Evolutionary conservation across 179 eudicot species (phyloP).

Genomic region (Spinacia oleracea): DNA sequence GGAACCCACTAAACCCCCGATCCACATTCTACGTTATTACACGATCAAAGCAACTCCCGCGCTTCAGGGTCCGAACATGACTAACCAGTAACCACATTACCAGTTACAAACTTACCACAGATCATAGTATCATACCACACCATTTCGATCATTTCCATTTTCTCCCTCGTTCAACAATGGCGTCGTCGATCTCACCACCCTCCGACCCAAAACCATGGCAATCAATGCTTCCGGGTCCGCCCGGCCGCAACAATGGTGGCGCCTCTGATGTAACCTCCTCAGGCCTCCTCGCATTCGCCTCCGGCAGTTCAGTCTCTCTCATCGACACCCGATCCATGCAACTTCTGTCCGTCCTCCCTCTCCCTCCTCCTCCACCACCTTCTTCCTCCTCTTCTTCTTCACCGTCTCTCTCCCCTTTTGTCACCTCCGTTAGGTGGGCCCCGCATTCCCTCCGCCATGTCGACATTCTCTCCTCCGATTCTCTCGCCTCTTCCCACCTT

Average conservation of each 20-base stretch:
- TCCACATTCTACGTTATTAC: too few relatives aligned
- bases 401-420: constrained; percentile 66
- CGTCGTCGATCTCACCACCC: constrained; percentile 8
- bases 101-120: too few relatives aligned
- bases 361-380: constrained; percentile 58
- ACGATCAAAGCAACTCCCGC: not conserved
- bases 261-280: constrained; percentile 67
- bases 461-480: constrained; percentile 43
- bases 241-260: constrained; percentile 83
- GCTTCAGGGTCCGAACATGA: too few relatives aligned
- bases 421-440: constrained; percentile 85
- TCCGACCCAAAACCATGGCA: constrained; percentile 44
- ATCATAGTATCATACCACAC: too few relatives aligned
- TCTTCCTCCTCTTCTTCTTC: constrained; percentile 43
- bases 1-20: too few relatives aligned
- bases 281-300: constrained; percentile 82
- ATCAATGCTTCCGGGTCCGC: constrained; percentile 86
- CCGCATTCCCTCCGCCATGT: constrained; percentile 54
- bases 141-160: not conserved
- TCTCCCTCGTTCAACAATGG: not conserved
- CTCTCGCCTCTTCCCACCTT: constrained; percentile 49
- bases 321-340: constrained; percentile 82
- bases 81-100: too few relatives aligned
- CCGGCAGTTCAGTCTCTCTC: constrained; percentile 78
- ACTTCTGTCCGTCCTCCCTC: constrained; percentile 67